Base-by-base conservation (phyloP, 768 basidiomycete species). In the Termitomyces sp. region DNA sequence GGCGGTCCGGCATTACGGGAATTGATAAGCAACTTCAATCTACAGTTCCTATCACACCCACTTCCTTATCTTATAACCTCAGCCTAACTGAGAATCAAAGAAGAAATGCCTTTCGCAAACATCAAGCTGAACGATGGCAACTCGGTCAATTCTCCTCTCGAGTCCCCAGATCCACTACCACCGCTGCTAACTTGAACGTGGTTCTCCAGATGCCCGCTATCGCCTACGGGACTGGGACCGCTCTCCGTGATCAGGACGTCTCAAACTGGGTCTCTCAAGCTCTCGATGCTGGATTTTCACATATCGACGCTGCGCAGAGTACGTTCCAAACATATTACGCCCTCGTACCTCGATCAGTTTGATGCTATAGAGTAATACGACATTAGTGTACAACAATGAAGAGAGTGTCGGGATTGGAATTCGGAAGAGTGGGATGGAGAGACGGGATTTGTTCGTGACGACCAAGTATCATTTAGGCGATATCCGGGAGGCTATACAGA, bases 401-500 rank as follows among this genome's bases (percentile, higher is more conserved):
- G 67, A 68, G 14, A 73, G 73, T 46, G 73, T 77, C 35, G 75
- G 75, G 3, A 58, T 63, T 37, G 77, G 76, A 25, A 75, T 82
- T 48, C 68, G 68, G n/a, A 75, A 82, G 57, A 79, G 75, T 40
- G 81, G 80, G 0, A 59, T 83, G 5, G 57, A 63, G 32, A 76
- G 82, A 37, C 68, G 73, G 19, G 72, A 81, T 1, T 50, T 84
- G 6, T 85, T 70, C 56, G 67, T 85, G 37, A 83, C 83, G 1
- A 81, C 82, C 17, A 87, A 88, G 66, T 87, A 80, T 62, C 65
- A 65, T 2, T 63, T 62, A 14, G 75, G 75, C 3, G 70, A 72
- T 7, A 70, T 81, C 9, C 73, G 71, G 23, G 64, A 76, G 21
- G 73, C 77, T 8, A 61, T 84, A n/a, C 60, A 70, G 19, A 65